These are phyloP conservation scores for Lipomyces lipofer DNA, from an alignment of 805 yeast genomes.

Conservation along the genomic window DNA sequence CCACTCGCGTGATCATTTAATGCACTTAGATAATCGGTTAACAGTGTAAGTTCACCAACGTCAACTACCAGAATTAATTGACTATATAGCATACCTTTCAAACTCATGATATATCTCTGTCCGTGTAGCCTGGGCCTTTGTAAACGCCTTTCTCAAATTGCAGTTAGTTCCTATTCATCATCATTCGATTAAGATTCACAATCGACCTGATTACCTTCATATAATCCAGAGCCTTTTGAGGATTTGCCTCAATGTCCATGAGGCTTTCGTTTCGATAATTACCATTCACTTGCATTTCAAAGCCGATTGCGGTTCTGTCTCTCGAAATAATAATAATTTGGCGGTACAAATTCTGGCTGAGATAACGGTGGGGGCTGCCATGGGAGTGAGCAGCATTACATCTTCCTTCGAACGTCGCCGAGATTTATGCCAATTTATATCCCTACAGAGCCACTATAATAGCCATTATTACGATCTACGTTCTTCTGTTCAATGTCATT, in stretches of 20 bases:
- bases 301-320: slow-evolving; percentile 2
- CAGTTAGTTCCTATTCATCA: background rate
- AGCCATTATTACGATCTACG: slow-evolving; percentile 3
- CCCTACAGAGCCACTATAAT: background rate
- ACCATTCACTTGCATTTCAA: slow-evolving; percentile 9
- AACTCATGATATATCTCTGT: slow-evolving; percentile 31
- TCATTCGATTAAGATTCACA: too few species aligned
- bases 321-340: background rate
- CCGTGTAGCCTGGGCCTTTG: slow-evolving; percentile 28
- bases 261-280: background rate
- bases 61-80: background rate
- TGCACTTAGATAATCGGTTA: slow-evolving; percentile 9
- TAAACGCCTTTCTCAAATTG: slow-evolving; percentile 11
- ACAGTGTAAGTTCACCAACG: too few species aligned
- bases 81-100: slow-evolving; percentile 15
- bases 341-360: background rate
- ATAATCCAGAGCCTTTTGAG: slow-evolving; percentile 16
- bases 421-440: background rate
- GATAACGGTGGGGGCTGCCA: background rate
- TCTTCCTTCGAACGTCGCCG: background rate
- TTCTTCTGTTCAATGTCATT: too few species aligned
- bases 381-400: background rate
- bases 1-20: slow-evolving; percentile 25
- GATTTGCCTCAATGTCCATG: slow-evolving; percentile 16
- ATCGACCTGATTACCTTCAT: slow-evolving; percentile 18